phyloP scores from a whole-genome alignment of 2,329 filamentous ascomycete genomes.

The Fusarium graminum region DNA sequence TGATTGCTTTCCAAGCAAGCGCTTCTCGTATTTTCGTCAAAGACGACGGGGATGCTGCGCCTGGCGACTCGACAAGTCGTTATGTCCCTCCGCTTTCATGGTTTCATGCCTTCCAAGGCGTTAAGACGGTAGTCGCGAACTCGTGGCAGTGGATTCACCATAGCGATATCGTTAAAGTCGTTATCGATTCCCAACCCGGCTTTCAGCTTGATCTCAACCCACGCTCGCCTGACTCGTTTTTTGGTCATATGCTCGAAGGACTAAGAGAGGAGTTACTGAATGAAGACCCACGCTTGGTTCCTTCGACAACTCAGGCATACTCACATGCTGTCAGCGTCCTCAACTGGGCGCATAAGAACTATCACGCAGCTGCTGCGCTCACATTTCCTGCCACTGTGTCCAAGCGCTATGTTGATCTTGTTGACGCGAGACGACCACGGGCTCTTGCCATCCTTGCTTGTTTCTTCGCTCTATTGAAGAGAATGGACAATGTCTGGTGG shows the following conservation, averaged over 20 bases:
- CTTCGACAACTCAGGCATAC: constrained; percentile 65
- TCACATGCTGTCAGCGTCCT: constrained; percentile 74
- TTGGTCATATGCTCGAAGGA: constrained; percentile 70
- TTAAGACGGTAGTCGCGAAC: constrained; percentile 73
- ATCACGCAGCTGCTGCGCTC: constrained; percentile 69
- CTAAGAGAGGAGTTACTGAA: constrained; percentile 67
- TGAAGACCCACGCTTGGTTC: constrained; percentile 51
- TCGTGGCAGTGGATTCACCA: constrained; percentile 74
- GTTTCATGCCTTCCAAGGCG: constrained; percentile 76
- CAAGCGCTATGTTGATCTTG: constrained; percentile 70
- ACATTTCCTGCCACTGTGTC: constrained; percentile 75
- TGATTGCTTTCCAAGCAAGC: constrained; percentile 76
- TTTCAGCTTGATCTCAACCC: constrained; percentile 71
- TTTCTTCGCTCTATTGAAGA: constrained; percentile 75
- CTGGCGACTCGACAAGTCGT: constrained; percentile 55
- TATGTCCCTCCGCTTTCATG: constrained; percentile 73
- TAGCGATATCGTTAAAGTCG: constrained; percentile 68
- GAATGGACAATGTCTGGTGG: constrained; percentile 76
- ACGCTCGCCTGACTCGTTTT: constrained; percentile 66
- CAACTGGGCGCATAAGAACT: constrained; percentile 74
- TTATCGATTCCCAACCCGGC: constrained; percentile 74
- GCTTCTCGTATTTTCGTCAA: constrained; percentile 72
- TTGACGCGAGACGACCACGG: constrained; percentile 70
- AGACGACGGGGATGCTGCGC: constrained; percentile 61
- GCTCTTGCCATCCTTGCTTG: constrained; percentile 74